Evolutionary conservation across 768 basidiomycete genomes (phyloP).

Genomic region (Podaxis sp.): DNA sequence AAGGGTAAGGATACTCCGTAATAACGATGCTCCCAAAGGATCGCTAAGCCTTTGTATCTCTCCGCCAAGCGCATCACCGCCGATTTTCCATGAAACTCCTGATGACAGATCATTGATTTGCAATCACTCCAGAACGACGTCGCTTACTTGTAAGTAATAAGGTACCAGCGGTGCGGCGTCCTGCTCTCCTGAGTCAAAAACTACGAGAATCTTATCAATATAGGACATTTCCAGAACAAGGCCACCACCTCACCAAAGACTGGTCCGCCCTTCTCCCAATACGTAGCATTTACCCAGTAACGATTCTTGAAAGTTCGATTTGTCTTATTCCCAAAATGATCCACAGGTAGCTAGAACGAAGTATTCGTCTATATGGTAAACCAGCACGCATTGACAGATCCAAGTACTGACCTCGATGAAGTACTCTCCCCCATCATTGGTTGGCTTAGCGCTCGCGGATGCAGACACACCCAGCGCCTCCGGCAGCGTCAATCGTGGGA

Average conservation of each 20-base stretch:
- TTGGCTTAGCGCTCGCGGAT: neutral
- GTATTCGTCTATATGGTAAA: neutral
- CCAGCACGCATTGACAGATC: no score
- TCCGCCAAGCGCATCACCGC: slow-evolving; percentile 47
- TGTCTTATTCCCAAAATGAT: slow-evolving; percentile 39
- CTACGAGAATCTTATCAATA: slow-evolving; percentile 21
- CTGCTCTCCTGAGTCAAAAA: slow-evolving; percentile 52
- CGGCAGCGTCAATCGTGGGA: neutral
- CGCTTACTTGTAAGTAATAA: slow-evolving; percentile 39
- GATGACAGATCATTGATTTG: neutral
- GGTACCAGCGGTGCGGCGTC: slow-evolving; percentile 45
- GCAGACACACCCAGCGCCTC: neutral
- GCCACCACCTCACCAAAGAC: slow-evolving; percentile 37
- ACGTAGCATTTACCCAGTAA: slow-evolving; percentile 48
- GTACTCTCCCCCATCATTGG: slow-evolving; percentile 1
- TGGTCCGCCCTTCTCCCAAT: slow-evolving; percentile 45
- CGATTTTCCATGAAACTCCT: slow-evolving; percentile 50
- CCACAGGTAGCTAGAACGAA: slow-evolving; percentile 39
- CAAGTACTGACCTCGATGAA: slow-evolving; percentile 4
- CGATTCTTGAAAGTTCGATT: slow-evolving; percentile 39
- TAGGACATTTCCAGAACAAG: neutral
- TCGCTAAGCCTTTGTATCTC: slow-evolving; percentile 43
- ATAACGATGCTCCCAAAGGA: slow-evolving; percentile 51
- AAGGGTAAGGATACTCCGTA: slow-evolving; percentile 49
- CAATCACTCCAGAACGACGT: neutral